Evolutionary conservation across 2,329 filamentous ascomycete genomes (phyloP).

Genomic region (Purpureocillium lavendulum): DNA sequence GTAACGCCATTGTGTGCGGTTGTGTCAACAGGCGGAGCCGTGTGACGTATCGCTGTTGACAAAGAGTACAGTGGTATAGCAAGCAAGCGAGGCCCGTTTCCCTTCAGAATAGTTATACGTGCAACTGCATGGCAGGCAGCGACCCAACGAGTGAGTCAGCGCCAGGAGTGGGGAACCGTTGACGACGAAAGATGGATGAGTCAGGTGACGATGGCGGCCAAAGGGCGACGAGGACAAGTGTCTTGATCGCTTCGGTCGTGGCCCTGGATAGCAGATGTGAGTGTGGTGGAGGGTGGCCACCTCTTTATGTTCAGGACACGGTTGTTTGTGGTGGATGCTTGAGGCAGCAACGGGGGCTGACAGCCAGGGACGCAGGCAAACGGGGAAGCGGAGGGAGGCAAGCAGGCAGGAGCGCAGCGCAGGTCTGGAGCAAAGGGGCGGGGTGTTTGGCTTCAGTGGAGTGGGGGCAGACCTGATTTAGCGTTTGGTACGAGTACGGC

Average conservation of each 20-base stretch:
- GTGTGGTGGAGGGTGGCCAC: constrained; percentile 12
- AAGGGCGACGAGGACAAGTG: constrained; percentile 19
- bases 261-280: constrained; percentile 5
- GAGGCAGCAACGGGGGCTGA: constrained; percentile 9
- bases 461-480: no score
- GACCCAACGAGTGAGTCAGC: constrained; percentile 13
- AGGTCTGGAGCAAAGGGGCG: neutral
- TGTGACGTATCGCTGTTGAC: neutral
- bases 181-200: constrained; percentile 7
- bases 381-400: neutral
- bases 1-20: constrained; percentile 25
- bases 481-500: no score
- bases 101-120: constrained; percentile 9
- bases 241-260: constrained; percentile 7
- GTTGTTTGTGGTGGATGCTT: constrained; percentile 9
- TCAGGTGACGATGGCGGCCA: constrained; percentile 9
- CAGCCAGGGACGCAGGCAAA: neutral
- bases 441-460: neutral
- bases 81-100: constrained; percentile 5
- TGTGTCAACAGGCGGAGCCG: neutral
- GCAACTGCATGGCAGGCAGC: constrained; percentile 14
- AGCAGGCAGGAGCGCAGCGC: no score
- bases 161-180: constrained; percentile 1
- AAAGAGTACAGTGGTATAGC: constrained; percentile 2
- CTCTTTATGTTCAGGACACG: constrained; percentile 27